These are phyloP conservation scores for Grifola frondosa DNA, from an alignment of 1,284 basidiomycete species.

Conservation along the genomic window DNA sequence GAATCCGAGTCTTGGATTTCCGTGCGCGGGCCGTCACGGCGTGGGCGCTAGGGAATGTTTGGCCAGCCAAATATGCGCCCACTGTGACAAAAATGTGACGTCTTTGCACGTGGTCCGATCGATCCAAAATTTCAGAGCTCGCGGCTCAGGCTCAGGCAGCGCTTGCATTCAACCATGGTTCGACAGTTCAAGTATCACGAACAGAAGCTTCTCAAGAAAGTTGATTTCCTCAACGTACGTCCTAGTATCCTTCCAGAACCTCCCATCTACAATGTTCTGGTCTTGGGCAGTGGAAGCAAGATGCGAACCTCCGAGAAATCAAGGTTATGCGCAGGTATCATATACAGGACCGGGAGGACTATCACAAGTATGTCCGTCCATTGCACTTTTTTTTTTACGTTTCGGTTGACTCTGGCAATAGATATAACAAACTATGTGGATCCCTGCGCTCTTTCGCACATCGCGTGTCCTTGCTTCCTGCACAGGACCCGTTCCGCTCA, in stretches of 20 bases:
- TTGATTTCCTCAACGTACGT: slow-evolving; percentile 87
- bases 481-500: slow-evolving; percentile 86
- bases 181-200: slow-evolving; percentile 94
- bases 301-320: slow-evolving; percentile 89
- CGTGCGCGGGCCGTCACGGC: too few relatives aligned
- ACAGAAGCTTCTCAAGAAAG: slow-evolving; percentile 92
- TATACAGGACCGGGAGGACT: slow-evolving; percentile 92
- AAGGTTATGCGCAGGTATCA: slow-evolving; percentile 97
- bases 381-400: not conserved
- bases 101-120: too few relatives aligned
- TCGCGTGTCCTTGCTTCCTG: slow-evolving; percentile 83
- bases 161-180: slow-evolving; percentile 73
- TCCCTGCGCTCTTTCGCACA: slow-evolving; percentile 85
- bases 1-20: too few relatives aligned
- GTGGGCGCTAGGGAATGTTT: too few relatives aligned
- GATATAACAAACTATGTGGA: slow-evolving; percentile 96
- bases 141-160: too few relatives aligned
- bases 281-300: slow-evolving; percentile 90
- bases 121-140: not conserved
- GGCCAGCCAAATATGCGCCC: too few relatives aligned
- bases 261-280: too few relatives aligned
- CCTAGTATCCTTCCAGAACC: too few relatives aligned
- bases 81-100: too few relatives aligned
- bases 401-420: slow-evolving; percentile 32
- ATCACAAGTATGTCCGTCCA: slow-evolving; percentile 71